Base-by-base conservation (phyloP, 208 protist species). In the Leishmania martiniquensis region DNA sequence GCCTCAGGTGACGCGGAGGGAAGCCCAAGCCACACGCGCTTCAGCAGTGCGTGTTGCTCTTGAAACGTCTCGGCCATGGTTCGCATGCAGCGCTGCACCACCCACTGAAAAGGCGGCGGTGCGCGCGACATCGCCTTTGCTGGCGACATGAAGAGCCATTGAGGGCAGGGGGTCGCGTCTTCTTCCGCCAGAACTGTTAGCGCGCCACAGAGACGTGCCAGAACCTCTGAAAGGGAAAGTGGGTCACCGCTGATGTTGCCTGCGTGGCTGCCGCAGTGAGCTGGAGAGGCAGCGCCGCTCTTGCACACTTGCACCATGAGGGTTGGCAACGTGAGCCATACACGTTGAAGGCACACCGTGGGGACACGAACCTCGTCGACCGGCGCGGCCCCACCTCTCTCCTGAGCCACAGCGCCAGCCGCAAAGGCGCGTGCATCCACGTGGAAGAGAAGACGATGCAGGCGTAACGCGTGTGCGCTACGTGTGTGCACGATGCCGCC, bases 401-500 rank as follows among this genome's bases (percentile, higher is more conserved):
- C 47, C 70, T 32, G 34, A 45, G 49, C 72, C 44, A 37, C 68
- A 17, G 66, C 68, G 0, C 74, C 77, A 7, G 70, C 79, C 77
- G 72, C 75, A 66, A 89, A 87, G 54, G 72, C 79, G 17, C 76
- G 72, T 9, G 94, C 59, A 76, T 95, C 91, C 20, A 76, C 80
- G 15, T 51, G 75, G 60, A 95, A 49, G 57, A 95, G 85, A 34
- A 94, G 78, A 12, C 77, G 76, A 47, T 94, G 83, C 63, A 96
- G 80, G 25, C 69, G 67, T 51, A 89, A 47, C 12, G 80, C 80
- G 62, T 86, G 49, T 10, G 65, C 29, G 55, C 81, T 78, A 63
- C 72, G 71, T 15, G 75, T 81, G 59, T 79, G 83, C 72, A 91
- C 62, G 20, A 85, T 63, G 63, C 88, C 87, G 39, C 84, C 87